Conservation (phyloP, 2,329 filamentous ascomycete genomes). For the Fusarium chlamydosporum region DNA sequence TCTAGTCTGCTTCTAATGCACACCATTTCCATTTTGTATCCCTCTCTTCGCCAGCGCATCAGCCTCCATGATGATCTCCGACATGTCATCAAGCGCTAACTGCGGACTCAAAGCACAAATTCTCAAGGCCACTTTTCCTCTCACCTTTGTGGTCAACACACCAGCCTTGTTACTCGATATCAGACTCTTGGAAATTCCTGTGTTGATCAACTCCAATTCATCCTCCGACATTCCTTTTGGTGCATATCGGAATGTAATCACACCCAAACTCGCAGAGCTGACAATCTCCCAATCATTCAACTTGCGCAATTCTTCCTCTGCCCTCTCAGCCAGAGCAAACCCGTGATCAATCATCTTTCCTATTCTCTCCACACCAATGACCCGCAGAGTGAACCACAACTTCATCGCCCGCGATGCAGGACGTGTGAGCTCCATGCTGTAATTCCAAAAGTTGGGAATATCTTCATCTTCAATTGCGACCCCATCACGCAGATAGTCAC, state of each 20-base stretch:
- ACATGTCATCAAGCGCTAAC: slow-evolving; percentile 19
- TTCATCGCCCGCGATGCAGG: slow-evolving; percentile 47
- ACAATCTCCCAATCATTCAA: slow-evolving; percentile 45
- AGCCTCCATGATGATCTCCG: slow-evolving; percentile 15
- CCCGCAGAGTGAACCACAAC: slow-evolving; percentile 47
- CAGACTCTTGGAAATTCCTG: slow-evolving; percentile 8
- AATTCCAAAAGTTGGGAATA: slow-evolving; percentile 50
- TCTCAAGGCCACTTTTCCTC: slow-evolving; percentile 7
- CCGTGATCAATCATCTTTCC: slow-evolving; percentile 49
- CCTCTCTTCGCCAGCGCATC: slow-evolving; percentile 3
- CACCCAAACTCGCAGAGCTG: slow-evolving; percentile 42
- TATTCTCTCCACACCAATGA: slow-evolving; percentile 43
- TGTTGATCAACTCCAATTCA: slow-evolving; percentile 8
- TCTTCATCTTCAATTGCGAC: slow-evolving; percentile 46
- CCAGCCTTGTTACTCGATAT: slow-evolving; percentile 25
- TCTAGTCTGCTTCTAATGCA: slow-evolving; percentile 5
- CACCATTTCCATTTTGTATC: background rate
- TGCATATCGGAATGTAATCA: slow-evolving; percentile 46
- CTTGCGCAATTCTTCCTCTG: slow-evolving; percentile 33
- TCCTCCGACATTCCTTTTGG: background rate
- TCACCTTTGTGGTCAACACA: slow-evolving; percentile 10
- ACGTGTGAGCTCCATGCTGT: slow-evolving; percentile 46
- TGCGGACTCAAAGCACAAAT: slow-evolving; percentile 24
- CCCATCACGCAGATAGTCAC: slow-evolving; percentile 46
- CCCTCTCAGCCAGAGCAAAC: slow-evolving; percentile 42